Conservation (phyloP, 2,329 filamentous ascomycete species). For the Akanthomyces muscarius region DNA sequence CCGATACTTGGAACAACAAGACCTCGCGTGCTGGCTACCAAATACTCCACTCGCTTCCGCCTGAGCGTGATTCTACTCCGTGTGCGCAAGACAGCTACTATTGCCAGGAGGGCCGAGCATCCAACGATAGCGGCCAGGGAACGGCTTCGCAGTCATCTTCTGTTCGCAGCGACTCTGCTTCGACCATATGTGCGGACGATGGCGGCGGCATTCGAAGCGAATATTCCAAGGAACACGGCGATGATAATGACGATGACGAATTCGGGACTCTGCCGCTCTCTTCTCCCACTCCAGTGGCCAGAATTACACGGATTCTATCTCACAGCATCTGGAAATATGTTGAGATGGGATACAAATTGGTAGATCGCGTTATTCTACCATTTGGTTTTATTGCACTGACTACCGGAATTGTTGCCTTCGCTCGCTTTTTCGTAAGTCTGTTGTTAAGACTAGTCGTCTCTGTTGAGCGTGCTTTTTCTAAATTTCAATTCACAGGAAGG, state of each 20-base stretch:
- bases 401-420: constrained; percentile 72
- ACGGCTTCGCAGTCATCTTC: constrained; percentile 67
- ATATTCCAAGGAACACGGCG: constrained; percentile 45
- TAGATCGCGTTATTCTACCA: constrained; percentile 74
- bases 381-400: constrained; percentile 71
- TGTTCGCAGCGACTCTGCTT: constrained; percentile 60
- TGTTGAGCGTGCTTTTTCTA: background rate
- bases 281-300: constrained; percentile 46
- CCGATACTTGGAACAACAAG: constrained; percentile 30
- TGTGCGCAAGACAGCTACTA: background rate
- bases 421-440: constrained; percentile 74
- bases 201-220: constrained; percentile 37
- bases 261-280: constrained; percentile 26
- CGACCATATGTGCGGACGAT: constrained; percentile 50
- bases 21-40: constrained; percentile 10
- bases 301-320: constrained; percentile 53
- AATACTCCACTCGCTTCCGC: constrained; percentile 8
- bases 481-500: constrained; percentile 52
- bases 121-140: constrained; percentile 70
- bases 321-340: constrained; percentile 55
- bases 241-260: constrained; percentile 44
- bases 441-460: background rate
- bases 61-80: background rate
- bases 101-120: constrained; percentile 44
- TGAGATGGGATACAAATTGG: constrained; percentile 56